These are phyloP conservation scores for Globisporangium iwayamae DNA, from an alignment of 352 stramenopile species.

Conservation along the genomic window DNA sequence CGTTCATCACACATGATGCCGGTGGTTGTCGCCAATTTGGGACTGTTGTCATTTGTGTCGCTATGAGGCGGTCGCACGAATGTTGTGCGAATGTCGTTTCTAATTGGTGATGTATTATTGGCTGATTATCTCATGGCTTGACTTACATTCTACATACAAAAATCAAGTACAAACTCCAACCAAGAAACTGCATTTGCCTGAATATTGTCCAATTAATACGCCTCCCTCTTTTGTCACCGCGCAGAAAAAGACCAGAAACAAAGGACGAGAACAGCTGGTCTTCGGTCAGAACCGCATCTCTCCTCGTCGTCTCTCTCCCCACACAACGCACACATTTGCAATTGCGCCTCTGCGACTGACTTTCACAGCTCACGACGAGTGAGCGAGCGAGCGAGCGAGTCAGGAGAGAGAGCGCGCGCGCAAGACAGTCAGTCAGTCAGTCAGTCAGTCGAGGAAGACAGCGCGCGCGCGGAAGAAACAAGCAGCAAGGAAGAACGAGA, in stretches of 20 bases:
- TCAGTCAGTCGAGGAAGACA: constrained; percentile 1
- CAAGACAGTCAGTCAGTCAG: not conserved
- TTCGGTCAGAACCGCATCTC: not conserved
- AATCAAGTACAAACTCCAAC: not conserved
- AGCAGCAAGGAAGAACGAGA: not conserved
- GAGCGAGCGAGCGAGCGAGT: too few relatives aligned
- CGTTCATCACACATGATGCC: not conserved
- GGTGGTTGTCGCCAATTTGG: not conserved
- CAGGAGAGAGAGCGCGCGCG: too few relatives aligned
- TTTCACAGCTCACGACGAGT: not conserved
- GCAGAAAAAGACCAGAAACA: not conserved
- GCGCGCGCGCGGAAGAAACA: not conserved
- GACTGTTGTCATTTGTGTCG: not conserved
- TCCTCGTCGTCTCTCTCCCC: constrained; percentile 1
- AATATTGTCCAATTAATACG: not conserved
- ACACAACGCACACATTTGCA: not conserved
- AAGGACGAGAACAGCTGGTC: not conserved
- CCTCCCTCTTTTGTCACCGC: not conserved
- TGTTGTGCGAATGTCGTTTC: not conserved
- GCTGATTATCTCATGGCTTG: not conserved
- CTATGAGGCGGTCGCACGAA: not conserved
- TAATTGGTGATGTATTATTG: not conserved
- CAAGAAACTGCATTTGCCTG: not conserved
- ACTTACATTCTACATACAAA: not conserved
- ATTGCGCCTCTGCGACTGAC: not conserved